Conservation (phyloP, 148 eudicot species). For the Chenopodium quinoa region DNA sequence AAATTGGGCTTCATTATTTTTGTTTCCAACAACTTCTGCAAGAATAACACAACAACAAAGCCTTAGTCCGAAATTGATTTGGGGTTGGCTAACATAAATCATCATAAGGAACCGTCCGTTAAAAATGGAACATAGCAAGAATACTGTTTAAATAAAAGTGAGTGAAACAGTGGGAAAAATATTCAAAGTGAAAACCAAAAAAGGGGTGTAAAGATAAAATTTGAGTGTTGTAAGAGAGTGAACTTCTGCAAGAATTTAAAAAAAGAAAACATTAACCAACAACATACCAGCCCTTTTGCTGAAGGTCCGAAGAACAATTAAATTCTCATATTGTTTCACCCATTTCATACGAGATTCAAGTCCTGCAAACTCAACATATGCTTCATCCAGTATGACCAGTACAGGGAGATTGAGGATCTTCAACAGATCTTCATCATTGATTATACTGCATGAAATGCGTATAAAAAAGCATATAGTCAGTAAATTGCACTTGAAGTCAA, state of each 20-base stretch:
- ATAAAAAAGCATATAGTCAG: slow-evolving; percentile 8
- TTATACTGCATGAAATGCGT: slow-evolving; percentile 51
- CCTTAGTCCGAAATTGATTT: neutral
- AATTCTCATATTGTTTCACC: slow-evolving; percentile 91
- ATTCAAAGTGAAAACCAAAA: no score
- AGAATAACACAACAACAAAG: no score
- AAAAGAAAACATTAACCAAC: neutral
- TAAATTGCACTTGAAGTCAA: slow-evolving; percentile 3
- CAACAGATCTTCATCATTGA: slow-evolving; percentile 65
- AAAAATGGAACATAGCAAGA: no score
- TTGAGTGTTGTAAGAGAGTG: no score
- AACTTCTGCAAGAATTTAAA: neutral
- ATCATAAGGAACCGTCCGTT: no score
- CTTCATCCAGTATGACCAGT: slow-evolving; percentile 91
- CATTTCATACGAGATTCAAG: slow-evolving; percentile 81
- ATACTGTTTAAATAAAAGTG: no score
- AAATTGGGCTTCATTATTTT: neutral
- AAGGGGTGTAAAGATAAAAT: no score
- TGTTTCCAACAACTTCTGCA: neutral
- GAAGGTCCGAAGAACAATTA: slow-evolving; percentile 91
- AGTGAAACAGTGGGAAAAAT: no score
- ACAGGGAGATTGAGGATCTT: slow-evolving; percentile 75
- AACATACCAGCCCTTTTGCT: slow-evolving; percentile 92
- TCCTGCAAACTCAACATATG: slow-evolving; percentile 89
- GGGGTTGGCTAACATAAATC: no score